Evolutionary conservation across 768 basidiomycete species (phyloP).

Genomic region (Rhizopogon vinicolor): DNA sequence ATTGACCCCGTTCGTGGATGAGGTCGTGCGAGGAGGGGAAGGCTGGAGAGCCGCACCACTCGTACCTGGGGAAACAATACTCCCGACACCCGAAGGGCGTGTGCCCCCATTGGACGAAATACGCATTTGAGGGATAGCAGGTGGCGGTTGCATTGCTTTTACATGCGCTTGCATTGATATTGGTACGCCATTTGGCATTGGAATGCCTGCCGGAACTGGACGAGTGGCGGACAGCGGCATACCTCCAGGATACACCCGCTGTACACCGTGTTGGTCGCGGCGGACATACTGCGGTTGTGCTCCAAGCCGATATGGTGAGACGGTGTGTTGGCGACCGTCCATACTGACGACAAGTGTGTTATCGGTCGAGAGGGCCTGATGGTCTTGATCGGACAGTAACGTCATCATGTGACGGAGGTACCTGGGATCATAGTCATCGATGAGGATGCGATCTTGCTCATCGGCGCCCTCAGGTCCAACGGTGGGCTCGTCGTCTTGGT

Average conservation of each 20-base stretch:
- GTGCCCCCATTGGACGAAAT: constrained; percentile 57
- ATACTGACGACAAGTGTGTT: constrained; percentile 35
- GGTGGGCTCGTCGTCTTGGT: constrained; percentile 56
- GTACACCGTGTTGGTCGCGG: constrained; percentile 17
- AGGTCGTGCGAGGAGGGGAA: constrained; percentile 30
- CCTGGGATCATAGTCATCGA: constrained; percentile 68
- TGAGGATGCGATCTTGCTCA: constrained; percentile 61
- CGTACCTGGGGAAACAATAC: constrained; percentile 23
- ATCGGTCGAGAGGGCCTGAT: constrained; percentile 46
- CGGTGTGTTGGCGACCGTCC: constrained; percentile 47
- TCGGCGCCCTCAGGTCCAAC: constrained; percentile 56
- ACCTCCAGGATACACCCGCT: constrained; percentile 20
- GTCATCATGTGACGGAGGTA: constrained; percentile 53
- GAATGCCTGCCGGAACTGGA: constrained; percentile 12
- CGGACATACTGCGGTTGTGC: constrained; percentile 24
- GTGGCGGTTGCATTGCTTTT: constrained; percentile 56
- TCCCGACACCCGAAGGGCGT: constrained; percentile 40
- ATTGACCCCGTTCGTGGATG: constrained; percentile 29
- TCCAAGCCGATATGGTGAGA: constrained; percentile 43
- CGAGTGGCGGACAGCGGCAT: constrained; percentile 19
- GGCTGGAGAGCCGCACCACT: constrained; percentile 20
- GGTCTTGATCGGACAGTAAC: constrained; percentile 52
- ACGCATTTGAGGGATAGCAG: constrained; percentile 50
- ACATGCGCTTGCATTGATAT: constrained; percentile 57
- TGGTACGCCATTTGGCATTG: constrained; percentile 41